Conservation (phyloP, 805 yeast species). For the Candida railenensis region DNA sequence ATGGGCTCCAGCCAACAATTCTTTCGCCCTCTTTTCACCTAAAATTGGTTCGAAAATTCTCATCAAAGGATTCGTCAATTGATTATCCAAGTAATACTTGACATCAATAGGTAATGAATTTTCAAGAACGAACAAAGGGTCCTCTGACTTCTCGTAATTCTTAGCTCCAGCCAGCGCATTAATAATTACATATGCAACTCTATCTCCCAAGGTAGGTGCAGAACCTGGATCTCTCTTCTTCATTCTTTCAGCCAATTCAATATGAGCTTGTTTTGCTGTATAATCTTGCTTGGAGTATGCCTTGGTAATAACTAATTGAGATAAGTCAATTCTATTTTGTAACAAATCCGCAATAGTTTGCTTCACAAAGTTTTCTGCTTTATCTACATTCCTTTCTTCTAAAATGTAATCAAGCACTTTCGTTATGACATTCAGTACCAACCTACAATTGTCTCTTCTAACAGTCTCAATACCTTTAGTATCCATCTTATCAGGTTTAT, state of each 20-base stretch:
- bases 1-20: slow-evolving; percentile 78
- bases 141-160: slow-evolving; percentile 95
- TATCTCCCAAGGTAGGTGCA: slow-evolving; percentile 95
- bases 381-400: slow-evolving; percentile 82
- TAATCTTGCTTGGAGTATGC: slow-evolving; percentile 87
- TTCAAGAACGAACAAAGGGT: slow-evolving; percentile 89
- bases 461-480: slow-evolving; percentile 98
- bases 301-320: slow-evolving; percentile 90
- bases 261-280: slow-evolving; percentile 96
- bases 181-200: slow-evolving; percentile 95
- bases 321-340: slow-evolving; percentile 89
- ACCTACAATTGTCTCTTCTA: slow-evolving; percentile 93
- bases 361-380: slow-evolving; percentile 83
- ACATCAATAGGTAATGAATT: slow-evolving; percentile 93
- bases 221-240: slow-evolving; percentile 94
- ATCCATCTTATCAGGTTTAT: slow-evolving; percentile 95
- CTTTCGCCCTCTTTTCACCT: slow-evolving; percentile 81
- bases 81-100: slow-evolving; percentile 89
- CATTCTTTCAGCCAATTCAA: slow-evolving; percentile 95
- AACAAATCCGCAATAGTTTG: slow-evolving; percentile 84
- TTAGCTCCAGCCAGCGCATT: slow-evolving; percentile 71
- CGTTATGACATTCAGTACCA: slow-evolving; percentile 93
- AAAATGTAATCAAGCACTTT: slow-evolving; percentile 81
- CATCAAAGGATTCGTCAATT: slow-evolving; percentile 84
- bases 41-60: slow-evolving; percentile 94